phyloP scores from a whole-genome alignment of 2,329 filamentous ascomycete genomes.

The Epichloe gansuensis region DNA sequence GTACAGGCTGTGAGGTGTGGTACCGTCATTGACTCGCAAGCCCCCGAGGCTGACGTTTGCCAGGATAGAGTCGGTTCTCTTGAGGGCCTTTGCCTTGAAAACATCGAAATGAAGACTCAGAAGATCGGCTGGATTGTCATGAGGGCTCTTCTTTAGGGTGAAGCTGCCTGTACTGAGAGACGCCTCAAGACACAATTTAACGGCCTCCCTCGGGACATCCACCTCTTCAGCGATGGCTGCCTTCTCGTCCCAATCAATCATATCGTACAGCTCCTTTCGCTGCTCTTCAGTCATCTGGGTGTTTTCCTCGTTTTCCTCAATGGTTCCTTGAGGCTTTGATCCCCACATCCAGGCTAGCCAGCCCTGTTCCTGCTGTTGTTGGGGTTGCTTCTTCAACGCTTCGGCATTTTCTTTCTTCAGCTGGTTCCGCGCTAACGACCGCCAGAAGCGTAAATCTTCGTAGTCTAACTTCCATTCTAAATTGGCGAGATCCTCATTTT shows the following conservation, averaged over 20 bases:
- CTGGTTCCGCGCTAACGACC: conserved; percentile 85
- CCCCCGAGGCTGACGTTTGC: conserved; percentile 84
- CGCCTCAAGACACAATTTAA: conserved; percentile 87
- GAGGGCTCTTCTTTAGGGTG: conserved; percentile 64
- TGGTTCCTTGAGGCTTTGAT: conserved; percentile 48
- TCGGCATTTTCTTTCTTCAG: conserved; percentile 89
- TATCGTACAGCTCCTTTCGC: conserved; percentile 89
- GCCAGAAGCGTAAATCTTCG: conserved; percentile 94
- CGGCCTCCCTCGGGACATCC: conserved; percentile 76
- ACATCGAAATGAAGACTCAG: conserved; percentile 88
- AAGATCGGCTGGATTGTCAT: conserved; percentile 57
- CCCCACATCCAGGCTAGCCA: conserved; percentile 94
- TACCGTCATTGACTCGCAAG: conserved; percentile 89
- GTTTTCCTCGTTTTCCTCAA: conserved; percentile 54
- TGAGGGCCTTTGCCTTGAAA: conserved; percentile 79
- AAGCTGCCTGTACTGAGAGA: conserved; percentile 94
- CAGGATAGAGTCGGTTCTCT: conserved; percentile 82
- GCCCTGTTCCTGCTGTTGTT: conserved; percentile 56
- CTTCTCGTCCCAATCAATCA: conserved; percentile 98
- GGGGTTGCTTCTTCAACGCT: conserved; percentile 54
- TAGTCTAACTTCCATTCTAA: conserved; percentile 84
- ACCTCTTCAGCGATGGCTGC: conserved; percentile 76
- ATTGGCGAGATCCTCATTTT: conserved; percentile 57
- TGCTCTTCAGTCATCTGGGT: conserved; percentile 90
- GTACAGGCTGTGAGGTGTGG: conserved; percentile 79